phyloP scores from a whole-genome alignment of 495 filamentous ascomycete genomes.

The Hapsidospora chrysogenum region DNA sequence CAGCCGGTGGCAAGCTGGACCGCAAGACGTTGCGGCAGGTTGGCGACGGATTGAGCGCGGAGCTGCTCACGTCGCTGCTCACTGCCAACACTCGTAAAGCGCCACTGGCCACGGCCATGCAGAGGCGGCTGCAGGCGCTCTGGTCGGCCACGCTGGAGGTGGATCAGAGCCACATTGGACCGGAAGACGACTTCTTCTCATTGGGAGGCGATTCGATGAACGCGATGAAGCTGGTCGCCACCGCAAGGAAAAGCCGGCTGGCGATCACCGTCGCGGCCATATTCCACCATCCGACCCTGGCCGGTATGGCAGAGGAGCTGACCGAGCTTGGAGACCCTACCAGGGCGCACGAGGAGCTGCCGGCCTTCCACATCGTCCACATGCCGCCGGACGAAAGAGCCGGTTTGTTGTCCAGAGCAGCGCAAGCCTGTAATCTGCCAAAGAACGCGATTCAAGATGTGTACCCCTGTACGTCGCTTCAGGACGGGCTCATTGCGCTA shows the following conservation, averaged over 20 bases:
- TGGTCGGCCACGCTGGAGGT: slow-evolving; percentile 18
- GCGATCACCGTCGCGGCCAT: background rate
- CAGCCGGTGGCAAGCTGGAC: background rate
- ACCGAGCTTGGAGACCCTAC: background rate
- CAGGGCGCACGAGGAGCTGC: background rate
- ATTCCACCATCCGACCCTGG: background rate
- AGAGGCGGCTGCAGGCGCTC: slow-evolving; percentile 14
- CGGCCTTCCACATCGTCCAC: background rate
- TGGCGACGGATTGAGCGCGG: background rate
- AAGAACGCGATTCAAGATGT: background rate
- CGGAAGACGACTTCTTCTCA: slow-evolving; percentile 43
- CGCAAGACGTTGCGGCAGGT: background rate
- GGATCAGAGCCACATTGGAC: slow-evolving; percentile 21
- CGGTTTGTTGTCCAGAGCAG: background rate
- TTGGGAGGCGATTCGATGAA: slow-evolving; percentile 55
- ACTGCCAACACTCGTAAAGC: too few relatives aligned
- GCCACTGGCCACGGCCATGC: slow-evolving; percentile 8
- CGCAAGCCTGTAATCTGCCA: background rate
- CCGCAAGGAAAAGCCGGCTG: background rate
- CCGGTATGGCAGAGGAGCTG: background rate
- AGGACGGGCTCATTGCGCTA: background rate
- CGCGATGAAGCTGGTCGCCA: slow-evolving; percentile 46
- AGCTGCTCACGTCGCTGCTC: background rate
- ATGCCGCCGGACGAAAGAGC: background rate
- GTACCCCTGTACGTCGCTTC: background rate